Evolutionary conservation across 2,329 filamentous ascomycete species (phyloP).

Genomic region (Aspergillus sp.): DNA sequence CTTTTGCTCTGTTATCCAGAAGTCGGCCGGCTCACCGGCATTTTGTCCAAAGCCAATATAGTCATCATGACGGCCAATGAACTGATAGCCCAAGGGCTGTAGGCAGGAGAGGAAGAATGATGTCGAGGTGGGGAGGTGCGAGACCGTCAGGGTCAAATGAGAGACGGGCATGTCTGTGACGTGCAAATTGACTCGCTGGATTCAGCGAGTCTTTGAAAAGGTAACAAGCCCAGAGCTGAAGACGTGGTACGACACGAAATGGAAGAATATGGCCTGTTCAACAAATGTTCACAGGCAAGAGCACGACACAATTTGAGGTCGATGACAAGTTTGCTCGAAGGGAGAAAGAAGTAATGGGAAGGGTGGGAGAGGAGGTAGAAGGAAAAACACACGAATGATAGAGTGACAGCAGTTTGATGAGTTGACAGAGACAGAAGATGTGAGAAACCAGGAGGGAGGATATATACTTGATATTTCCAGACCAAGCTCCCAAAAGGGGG

Average conservation of each 20-base stretch:
- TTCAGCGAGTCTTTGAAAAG: conserved; percentile 11
- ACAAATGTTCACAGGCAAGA: not conserved
- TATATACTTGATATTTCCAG: conserved; percentile 12
- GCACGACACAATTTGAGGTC: not conserved
- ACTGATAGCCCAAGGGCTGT: conserved; percentile 75
- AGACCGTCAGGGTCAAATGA: conserved; percentile 67
- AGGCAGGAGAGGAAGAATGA: conserved; percentile 81
- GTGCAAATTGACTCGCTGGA: conserved; percentile 12
- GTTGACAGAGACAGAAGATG: not conserved
- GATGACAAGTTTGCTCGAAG: not conserved
- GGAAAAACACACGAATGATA: not conserved
- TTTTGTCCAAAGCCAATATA: conserved; percentile 62
- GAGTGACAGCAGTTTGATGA: not conserved
- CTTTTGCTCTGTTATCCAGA: conserved; percentile 63
- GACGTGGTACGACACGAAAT: not conserved
- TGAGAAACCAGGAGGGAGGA: conserved; percentile 9
- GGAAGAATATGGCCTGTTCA: not conserved
- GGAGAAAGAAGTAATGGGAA: not conserved
- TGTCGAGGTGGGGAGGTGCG: conserved; percentile 72
- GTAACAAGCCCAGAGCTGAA: not conserved
- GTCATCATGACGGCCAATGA: conserved; percentile 61
- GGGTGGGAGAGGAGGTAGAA: not conserved
- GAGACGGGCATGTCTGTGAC: conserved; percentile 56
- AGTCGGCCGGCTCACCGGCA: conserved; percentile 55
- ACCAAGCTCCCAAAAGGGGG: not conserved